Base-by-base conservation (phyloP, 73 alveolate genomes). In the Paramecium pentaurelia region DNA sequence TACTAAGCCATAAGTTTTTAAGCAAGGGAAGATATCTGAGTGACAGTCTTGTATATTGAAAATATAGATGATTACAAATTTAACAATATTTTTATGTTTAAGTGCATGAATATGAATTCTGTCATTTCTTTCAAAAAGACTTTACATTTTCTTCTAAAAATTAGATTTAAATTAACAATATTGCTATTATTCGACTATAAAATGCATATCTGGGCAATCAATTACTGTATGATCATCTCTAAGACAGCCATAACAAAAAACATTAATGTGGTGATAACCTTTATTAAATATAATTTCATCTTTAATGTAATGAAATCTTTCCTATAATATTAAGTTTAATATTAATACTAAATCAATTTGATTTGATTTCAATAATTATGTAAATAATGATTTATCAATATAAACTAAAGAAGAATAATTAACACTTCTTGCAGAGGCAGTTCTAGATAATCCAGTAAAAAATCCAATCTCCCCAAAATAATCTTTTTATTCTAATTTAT, bases 391-490 rank as follows among this genome's bases (percentile, higher is more conserved):
- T 58, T 80, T 80, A 25, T 80, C 91, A 18, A 80, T 44, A 10
- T 80, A 80, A 16, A 80, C 73, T 12, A 80, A 28, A 18, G 58
- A 25, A 7, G 77, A 45, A 80, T 32, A 80, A 80, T 80, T 28
- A 38, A 80, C 71, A 80, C 91, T 80, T 49, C 58, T 32, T 22
- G 91, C 91, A 27, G 91, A 80, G 9, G 91, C 91, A 22, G 36
- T 80, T 80, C 91, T 42, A 45, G 47, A 27, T 18, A 32, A 18
- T 14, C 58, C 91, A 12, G 91, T 80, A 80, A 80, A 80, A 12
- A 80, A 80, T 80, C 77, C 91, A 18, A 80, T 80, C 49, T 80
- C 91, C 1, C 91, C 91, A 45, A 80, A 80, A 80, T 80, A 80
- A 4, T 80, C 91, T 25, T 44, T 80, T 80, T 49, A 12, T 80